These are phyloP conservation scores for Insectozyma bohioensis DNA, from an alignment of 1,139 yeast genomes.

Conservation along the genomic window DNA sequence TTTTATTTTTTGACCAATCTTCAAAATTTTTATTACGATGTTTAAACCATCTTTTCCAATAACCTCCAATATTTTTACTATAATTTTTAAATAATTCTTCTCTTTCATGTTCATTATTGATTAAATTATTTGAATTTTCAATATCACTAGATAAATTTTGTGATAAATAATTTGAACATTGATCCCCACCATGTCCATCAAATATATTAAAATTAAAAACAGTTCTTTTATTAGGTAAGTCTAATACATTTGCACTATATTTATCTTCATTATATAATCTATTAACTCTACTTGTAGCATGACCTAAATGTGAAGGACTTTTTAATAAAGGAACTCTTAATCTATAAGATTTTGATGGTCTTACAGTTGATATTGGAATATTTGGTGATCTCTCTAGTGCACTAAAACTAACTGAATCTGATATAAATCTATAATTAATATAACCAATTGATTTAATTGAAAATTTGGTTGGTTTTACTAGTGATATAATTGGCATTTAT, in stretches of 20 bases:
- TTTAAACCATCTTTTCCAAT: constrained; percentile 79
- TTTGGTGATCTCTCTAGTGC: constrained; percentile 22
- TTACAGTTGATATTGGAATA: constrained; percentile 12
- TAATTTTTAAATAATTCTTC: constrained; percentile 48
- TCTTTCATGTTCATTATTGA: constrained; percentile 29
- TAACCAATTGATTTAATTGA: background rate
- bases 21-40: constrained; percentile 47
- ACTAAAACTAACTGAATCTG: constrained; percentile 28
- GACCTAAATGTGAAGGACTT: constrained; percentile 81
- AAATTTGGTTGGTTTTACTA: background rate
- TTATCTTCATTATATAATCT: constrained; percentile 81
- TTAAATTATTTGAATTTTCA: constrained; percentile 38
- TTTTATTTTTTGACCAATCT: constrained; percentile 26
- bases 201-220: constrained; percentile 70
- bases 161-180: constrained; percentile 63
- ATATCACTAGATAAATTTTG: constrained; percentile 55
- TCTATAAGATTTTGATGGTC: constrained; percentile 23
- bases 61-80: constrained; percentile 69
- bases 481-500: too few relatives aligned
- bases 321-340: constrained; percentile 56
- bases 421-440: constrained; percentile 16
- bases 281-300: constrained; percentile 72
- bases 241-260: constrained; percentile 60
- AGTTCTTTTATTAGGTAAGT: constrained; percentile 21
- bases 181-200: constrained; percentile 93